Conservation (phyloP, 345 rosid species). For the Aquilaria yunnanensis region DNA sequence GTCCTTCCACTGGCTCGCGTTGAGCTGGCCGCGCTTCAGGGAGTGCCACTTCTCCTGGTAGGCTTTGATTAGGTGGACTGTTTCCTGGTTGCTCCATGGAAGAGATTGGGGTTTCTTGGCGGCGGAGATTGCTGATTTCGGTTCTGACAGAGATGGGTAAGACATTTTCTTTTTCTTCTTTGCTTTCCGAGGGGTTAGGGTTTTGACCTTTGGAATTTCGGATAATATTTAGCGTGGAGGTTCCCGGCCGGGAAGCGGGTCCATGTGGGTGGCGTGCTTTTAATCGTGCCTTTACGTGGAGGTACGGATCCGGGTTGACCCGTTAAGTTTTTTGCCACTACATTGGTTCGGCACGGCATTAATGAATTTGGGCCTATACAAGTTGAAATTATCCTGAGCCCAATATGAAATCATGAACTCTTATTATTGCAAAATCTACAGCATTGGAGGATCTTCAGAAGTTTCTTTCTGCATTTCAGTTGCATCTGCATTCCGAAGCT, state of each 20-base stretch:
- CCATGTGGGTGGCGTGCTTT: neutral
- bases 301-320: too few species aligned
- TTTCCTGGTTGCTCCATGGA: constrained; percentile 73
- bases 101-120: constrained; percentile 47
- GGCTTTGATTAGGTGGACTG: constrained; percentile 51
- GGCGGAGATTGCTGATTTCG: neutral
- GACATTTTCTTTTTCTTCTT: constrained; percentile 8
- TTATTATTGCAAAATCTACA: too few species aligned
- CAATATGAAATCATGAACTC: too few species aligned
- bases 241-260: neutral
- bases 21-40: constrained; percentile 57
- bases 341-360: too few species aligned
- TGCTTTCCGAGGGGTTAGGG: neutral
- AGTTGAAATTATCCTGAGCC: too few species aligned
- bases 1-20: constrained; percentile 70
- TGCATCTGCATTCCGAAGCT: too few species aligned
- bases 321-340: too few species aligned
- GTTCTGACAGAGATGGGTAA: neutral
- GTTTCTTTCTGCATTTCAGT: too few species aligned
- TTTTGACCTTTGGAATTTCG: neutral
- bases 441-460: too few species aligned
- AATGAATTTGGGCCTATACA: too few species aligned
- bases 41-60: constrained; percentile 69
- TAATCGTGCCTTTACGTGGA: too few species aligned
- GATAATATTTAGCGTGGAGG: neutral